Base-by-base conservation (phyloP, 78 protist genomes). In the Polysphondylium violaceum region DNA sequence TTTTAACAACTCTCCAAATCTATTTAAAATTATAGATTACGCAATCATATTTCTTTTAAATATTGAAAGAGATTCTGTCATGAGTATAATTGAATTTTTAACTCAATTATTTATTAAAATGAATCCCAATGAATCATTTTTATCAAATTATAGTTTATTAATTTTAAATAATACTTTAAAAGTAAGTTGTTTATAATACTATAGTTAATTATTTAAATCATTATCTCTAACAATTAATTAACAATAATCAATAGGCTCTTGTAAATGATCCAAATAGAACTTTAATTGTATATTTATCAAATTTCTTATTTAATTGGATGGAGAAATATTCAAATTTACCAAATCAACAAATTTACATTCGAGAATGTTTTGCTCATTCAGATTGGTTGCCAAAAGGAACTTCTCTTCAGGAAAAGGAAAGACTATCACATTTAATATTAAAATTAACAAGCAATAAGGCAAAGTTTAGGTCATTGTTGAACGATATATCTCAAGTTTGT, bases 351-450 rank as follows among this genome's bases (percentile, higher is more conserved):
- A 27, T 60, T 31, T 40, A 5, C 38, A 27, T 29, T 55, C 27
- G 23, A 59, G 79, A 83, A n/a, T 41, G 71, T 4, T 40, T 83
- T 59, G 14, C 33, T 19, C 60, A 69, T 68, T 63, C 91, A 19
- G 69, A 41, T n/a, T 83, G 91, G 91, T 59, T 83, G 43, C 91
- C 91, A 2, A n/a, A 2, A 4, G 91, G 69, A 19, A 58, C 73
- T 1, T 50, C 91, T 7, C 25, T 36, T 16, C 3, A 41, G 11
- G 91, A 83, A 43, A 51, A 56, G 21, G 91, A 83, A 31, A 83
- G 91, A 83, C 33, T 83, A 29, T 36, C 72, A 58, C 29, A 53
- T 23, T 31, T 83, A 1, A 35, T 83, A 2, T 7, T 83, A n/a
- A 29, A 69, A 2, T 7, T 83, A n/a, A 29, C 44, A 2, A 83